Conservation (phyloP, 768 basidiomycete genomes). For the Sutorius australiensis region DNA sequence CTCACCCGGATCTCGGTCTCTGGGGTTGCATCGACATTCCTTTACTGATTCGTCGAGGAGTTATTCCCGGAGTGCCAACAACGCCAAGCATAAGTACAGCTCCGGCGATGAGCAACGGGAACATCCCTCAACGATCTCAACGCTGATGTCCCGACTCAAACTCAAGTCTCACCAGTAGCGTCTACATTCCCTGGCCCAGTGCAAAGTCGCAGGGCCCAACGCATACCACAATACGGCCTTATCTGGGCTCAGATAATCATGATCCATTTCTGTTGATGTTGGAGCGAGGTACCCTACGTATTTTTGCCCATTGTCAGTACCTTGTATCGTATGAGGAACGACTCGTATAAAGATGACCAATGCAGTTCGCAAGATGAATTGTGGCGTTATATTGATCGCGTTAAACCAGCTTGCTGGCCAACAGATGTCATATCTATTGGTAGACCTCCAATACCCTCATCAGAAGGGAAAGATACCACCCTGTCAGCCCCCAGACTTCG, state of each 20-base stretch:
- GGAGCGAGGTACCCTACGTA: constrained; percentile 1
- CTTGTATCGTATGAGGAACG: constrained; percentile 19
- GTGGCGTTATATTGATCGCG: background rate
- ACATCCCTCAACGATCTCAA: constrained; percentile 23
- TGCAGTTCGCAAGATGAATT: background rate
- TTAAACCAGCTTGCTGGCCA: background rate
- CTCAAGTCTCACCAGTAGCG: constrained; percentile 72
- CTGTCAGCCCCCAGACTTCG: constrained; percentile 82
- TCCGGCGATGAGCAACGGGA: constrained; percentile 27
- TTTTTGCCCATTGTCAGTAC: constrained; percentile 16
- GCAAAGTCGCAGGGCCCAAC: constrained; percentile 22
- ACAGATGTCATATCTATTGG: constrained; percentile 22
- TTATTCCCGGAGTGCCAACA: constrained; percentile 47
- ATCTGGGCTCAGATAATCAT: constrained; percentile 11
- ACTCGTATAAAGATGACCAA: background rate
- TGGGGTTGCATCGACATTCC: too few species aligned
- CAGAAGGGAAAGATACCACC: constrained; percentile 71
- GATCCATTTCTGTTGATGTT: constrained; percentile 13
- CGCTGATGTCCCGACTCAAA: constrained; percentile 41
- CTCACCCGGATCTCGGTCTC: too few species aligned
- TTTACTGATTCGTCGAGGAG: constrained; percentile 93
- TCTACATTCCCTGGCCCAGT: constrained; percentile 65
- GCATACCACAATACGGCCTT: constrained; percentile 12
- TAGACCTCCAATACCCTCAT: constrained; percentile 54
- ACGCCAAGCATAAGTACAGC: constrained; percentile 49